Base-by-base conservation (phyloP, 2,329 filamentous ascomycete genomes). In the Pyrenophora teres region DNA sequence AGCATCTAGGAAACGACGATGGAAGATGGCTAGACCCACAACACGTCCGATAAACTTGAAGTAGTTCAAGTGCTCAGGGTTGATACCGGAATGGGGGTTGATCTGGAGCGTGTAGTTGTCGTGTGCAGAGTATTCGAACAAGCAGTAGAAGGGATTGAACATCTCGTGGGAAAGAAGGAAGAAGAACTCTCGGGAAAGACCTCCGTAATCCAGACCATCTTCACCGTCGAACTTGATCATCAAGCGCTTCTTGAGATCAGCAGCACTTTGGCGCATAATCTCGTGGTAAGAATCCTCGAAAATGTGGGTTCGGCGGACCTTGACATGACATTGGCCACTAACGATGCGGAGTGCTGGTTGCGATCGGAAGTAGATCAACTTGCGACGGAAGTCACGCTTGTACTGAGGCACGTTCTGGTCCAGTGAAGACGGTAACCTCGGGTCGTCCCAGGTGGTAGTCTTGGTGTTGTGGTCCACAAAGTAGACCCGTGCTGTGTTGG, bases 191-290 rank as follows among this genome's bases (percentile, higher is more conserved):
- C 85, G 84, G 31, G 94, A 99, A 49, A 99, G 83, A 82, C 94
- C 94, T 74, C 94, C 94, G 70, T 99, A 99, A 77, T 99, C 94
- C 55, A 99, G 80, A 77, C 94, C 94, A 68, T 99, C 94, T 78
- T 99, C 94, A 41, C 94, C 94, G 64, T 99, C 94, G 65, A 99
- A 99, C 78, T 99, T 99, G 77, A 99, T 96, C 94, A 99, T 99
- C 60, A 99, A 77, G 41, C 94, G 86, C 80, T 99, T 99, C 86
- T 99, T 99, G 58, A 99, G 78, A 74, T 99, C 94, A 13, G 89
- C 92, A 42, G 94, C 90, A 54, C 90, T 96, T 77, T 97, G 94
- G 45, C 93, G 87, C 81, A 96, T 97, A 64, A 99, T 97, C 76
- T 99, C 94, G 61, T 94, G 92, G 76, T 97, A 99, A 0, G 93